These are phyloP conservation scores for Polyporus tsugae DNA, from an alignment of 1,284 basidiomycete genomes.

Conservation along the genomic window DNA sequence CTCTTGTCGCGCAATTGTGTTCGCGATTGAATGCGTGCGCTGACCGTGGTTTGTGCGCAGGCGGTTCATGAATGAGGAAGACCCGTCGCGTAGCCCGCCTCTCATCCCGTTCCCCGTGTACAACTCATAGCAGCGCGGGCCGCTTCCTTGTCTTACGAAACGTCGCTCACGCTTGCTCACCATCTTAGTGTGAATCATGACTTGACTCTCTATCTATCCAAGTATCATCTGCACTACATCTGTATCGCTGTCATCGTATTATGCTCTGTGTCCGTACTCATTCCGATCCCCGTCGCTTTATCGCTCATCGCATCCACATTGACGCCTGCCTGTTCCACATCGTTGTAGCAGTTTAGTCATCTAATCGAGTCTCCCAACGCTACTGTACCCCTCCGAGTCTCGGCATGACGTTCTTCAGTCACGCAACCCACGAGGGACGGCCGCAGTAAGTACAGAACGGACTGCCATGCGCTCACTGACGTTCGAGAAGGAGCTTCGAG, in stretches of 20 bases:
- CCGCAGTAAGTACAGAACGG: not conserved
- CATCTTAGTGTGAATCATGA: not conserved
- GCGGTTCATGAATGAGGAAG: conserved; percentile 66
- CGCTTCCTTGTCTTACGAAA: not conserved
- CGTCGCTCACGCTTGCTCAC: not conserved
- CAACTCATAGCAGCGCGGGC: conserved; percentile 21
- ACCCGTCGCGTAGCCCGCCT: conserved; percentile 58
- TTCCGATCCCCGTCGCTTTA: conserved; percentile 2
- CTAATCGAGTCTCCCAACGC: not conserved
- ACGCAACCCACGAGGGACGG: conserved; percentile 5
- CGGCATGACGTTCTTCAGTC: not conserved
- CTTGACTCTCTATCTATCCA: conserved; percentile 2
- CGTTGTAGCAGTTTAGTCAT: conserved; percentile 17
- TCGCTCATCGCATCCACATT: not conserved
- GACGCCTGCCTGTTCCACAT: not conserved
- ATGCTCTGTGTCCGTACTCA: conserved; percentile 12
- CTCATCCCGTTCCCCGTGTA: conserved; percentile 47
- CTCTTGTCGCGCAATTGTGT: not conserved
- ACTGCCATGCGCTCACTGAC: not conserved
- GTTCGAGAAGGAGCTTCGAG: not conserved
- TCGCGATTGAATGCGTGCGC: conserved; percentile 5
- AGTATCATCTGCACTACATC: not conserved
- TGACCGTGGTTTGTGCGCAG: conserved; percentile 44
- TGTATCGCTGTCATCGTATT: conserved; percentile 9
- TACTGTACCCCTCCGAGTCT: not conserved